These are phyloP conservation scores for Xylaria digitata DNA, from an alignment of 2,329 filamentous ascomycete genomes.

Conservation along the genomic window DNA sequence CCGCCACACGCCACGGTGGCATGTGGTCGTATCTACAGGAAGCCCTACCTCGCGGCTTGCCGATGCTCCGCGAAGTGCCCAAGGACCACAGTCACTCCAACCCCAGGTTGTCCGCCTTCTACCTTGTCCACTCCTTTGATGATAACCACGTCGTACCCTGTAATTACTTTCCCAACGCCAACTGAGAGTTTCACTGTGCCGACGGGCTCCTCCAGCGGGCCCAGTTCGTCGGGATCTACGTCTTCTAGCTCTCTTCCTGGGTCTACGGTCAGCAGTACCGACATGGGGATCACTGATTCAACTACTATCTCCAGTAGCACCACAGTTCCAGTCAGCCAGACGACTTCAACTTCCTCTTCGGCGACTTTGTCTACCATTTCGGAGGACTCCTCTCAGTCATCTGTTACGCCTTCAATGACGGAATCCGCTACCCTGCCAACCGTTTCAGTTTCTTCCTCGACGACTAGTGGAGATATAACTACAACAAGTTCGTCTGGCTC, in stretches of 20 bases:
- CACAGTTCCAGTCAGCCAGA: neutral
- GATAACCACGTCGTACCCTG: constrained; percentile 17
- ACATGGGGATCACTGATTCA: constrained; percentile 1
- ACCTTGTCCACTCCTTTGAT: neutral
- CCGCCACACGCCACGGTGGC: constrained; percentile 42
- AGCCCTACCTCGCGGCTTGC: constrained; percentile 42
- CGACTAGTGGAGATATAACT: neutral
- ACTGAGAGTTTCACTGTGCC: constrained; percentile 3
- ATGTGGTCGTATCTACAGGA: constrained; percentile 41
- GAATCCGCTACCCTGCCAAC: neutral
- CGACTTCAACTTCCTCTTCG: neutral
- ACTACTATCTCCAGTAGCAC: constrained; percentile 8
- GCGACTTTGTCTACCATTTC: neutral
- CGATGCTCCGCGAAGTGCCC: constrained; percentile 36
- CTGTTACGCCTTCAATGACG: neutral
- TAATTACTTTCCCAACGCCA: constrained; percentile 1
- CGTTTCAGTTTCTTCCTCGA: neutral
- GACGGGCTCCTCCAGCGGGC: neutral
- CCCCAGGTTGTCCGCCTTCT: constrained; percentile 11
- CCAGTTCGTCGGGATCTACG: neutral
- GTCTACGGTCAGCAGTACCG: neutral
- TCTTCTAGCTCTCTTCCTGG: neutral
- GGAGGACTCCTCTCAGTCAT: neutral
- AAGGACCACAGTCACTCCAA: neutral
- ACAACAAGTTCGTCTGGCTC: neutral